These are phyloP conservation scores for Zygoascus meyerae DNA, from an alignment of 1,139 yeast species.

Conservation along the genomic window DNA sequence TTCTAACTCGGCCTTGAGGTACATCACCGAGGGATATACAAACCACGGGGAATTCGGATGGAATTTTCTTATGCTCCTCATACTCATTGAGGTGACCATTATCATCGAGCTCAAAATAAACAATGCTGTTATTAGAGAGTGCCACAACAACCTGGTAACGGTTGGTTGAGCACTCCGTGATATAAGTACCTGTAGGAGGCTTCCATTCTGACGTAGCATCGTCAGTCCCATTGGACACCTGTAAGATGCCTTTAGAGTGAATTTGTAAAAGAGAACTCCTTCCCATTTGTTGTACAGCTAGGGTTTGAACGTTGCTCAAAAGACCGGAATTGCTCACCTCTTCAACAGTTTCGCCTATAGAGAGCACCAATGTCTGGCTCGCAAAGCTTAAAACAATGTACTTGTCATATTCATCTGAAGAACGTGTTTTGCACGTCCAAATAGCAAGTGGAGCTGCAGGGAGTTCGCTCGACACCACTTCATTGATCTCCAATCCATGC, in stretches of 20 bases:
- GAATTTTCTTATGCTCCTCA: slow-evolving; percentile 40
- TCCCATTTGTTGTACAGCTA: slow-evolving; percentile 70
- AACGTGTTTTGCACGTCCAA: slow-evolving; percentile 50
- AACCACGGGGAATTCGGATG: slow-evolving; percentile 39
- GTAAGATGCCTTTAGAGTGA: slow-evolving; percentile 66
- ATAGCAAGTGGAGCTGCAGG: slow-evolving; percentile 59
- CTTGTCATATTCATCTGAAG: slow-evolving; percentile 48
- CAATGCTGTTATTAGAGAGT: slow-evolving; percentile 65
- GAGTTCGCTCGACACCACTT: slow-evolving; percentile 64
- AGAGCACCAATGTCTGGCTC: slow-evolving; percentile 64
- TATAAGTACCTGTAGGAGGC: slow-evolving; percentile 73
- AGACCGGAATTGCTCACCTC: slow-evolving; percentile 67
- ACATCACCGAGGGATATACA: slow-evolving; percentile 54
- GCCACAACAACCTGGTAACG: slow-evolving; percentile 64
- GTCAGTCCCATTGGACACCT: slow-evolving; percentile 38
- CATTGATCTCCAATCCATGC: slow-evolving; percentile 58
- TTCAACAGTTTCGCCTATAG: slow-evolving; percentile 66
- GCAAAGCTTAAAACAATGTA: slow-evolving; percentile 64
- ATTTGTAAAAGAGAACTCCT: slow-evolving; percentile 61
- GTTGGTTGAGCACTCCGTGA: slow-evolving; percentile 57
- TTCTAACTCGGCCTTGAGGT: slow-evolving; percentile 43
- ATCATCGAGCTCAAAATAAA: slow-evolving; percentile 75
- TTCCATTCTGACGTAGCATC: slow-evolving; percentile 58
- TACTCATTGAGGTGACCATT: slow-evolving; percentile 65
- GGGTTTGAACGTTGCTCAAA: slow-evolving; percentile 50